Percentiles rank a stretch among this genome's conserved stretches.
These are phyloP conservation scores for Neocucurbitaria cava DNA, from an alignment of 2,329 filamentous ascomycete species.

Conservation along the genomic window DNA sequence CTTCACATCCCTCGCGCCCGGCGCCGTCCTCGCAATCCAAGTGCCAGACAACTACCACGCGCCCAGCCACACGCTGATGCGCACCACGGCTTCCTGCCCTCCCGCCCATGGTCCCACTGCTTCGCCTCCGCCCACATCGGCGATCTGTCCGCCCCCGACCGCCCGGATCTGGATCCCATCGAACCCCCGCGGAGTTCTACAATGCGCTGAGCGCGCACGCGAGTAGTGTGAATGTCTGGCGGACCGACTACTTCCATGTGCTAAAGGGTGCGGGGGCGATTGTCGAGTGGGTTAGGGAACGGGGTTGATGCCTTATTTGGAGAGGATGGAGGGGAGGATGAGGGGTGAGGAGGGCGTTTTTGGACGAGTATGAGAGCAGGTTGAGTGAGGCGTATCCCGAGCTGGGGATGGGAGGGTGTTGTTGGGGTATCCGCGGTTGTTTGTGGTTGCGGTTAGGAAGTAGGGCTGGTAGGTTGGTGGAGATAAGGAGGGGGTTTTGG, in stretches of 20 bases:
- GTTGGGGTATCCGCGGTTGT: conserved; percentile 63
- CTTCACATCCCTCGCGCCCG: conserved; percentile 49
- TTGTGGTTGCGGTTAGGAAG: conserved; percentile 56
- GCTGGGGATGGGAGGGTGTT: conserved; percentile 62
- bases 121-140: conserved; percentile 32
- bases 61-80: conserved; percentile 60
- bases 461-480: conserved; percentile 9
- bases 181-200: conserved; percentile 59
- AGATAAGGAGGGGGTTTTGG: too few relatives aligned
- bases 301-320: conserved; percentile 62
- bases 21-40: conserved; percentile 63
- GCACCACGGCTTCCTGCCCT: conserved; percentile 45
- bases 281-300: conserved; percentile 67
- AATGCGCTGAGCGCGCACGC: conserved; percentile 54
- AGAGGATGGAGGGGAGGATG: conserved; percentile 55
- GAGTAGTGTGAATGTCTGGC: conserved; percentile 60
- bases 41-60: conserved; percentile 60
- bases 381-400: conserved; percentile 55
- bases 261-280: conserved; percentile 58
- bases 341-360: conserved; percentile 50
- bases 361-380: conserved; percentile 56
- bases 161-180: conserved; percentile 56
- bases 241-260: conserved; percentile 61
- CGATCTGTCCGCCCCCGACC: conserved; percentile 1
- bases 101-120: conserved; percentile 49